Evolutionary conservation across 1,284 basidiomycete species (phyloP), one percentile per base, ranked within the genome.

Genomic region (Sporisorium sorghi): DNA sequence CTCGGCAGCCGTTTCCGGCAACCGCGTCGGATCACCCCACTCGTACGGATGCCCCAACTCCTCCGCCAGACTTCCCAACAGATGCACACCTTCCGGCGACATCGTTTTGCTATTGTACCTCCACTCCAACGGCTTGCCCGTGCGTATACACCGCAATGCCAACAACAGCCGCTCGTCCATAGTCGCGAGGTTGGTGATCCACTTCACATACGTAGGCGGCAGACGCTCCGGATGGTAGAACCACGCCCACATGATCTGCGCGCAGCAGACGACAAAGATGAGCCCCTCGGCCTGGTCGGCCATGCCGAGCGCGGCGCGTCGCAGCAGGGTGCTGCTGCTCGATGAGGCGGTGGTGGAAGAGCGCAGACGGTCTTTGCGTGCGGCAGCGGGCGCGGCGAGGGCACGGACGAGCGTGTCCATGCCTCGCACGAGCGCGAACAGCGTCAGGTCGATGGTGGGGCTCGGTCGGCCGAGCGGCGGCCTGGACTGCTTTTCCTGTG

Each of bases 361-460:
- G 23, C 46, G 48, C 9, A 64, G 50, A 11, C 53, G 56, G 7
- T 43, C 40, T 26, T 66, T 72, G 47, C 54, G 30, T 7, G 47
- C 40, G 10, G 66, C 21, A 8, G 59, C 42, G 24, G 61, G 47
- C 3, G 55, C 60, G 14, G 60, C 59, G 10, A 77, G 56, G 3
- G 70, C 76, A 23, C 83, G 76, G 12, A 83, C 69, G 35, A 81
- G 55, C 3, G 81, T 83, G 66, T 85, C 83, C 48, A 84, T 58
- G 0, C 83, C 85, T 17, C 85, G 78, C 2, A 86, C 85, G 39
- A 85, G 75, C 7, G 85, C 73, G 51, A 86, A 85, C 33, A 86
- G 80, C 6, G 85, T 85, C 21, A 86, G 63, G 59, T 85, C 85
- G 57, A 86, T 81, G 2, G 85, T 86, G 0, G 84, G 80, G 14